These are phyloP conservation scores for Elsinoe ampelina DNA, from an alignment of 2,329 filamentous ascomycete genomes.

Conservation along the genomic window DNA sequence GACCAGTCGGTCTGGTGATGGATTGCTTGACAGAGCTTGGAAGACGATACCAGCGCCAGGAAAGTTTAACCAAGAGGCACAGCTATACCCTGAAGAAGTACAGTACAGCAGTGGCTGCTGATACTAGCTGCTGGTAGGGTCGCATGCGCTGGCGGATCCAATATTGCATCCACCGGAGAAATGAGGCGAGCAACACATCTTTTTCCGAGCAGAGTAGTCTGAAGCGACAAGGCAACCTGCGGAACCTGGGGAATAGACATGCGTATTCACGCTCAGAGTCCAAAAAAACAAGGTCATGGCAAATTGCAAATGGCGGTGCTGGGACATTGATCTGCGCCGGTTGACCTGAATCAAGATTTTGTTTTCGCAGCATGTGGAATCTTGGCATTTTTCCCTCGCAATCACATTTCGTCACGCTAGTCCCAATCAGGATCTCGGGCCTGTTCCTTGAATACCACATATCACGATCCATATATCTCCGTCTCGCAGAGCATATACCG, in stretches of 20 bases:
- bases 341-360: no score
- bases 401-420: background rate
- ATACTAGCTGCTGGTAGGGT: background rate
- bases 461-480: background rate
- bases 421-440: background rate
- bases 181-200: background rate
- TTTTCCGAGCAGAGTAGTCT: background rate
- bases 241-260: background rate
- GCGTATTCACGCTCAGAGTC: background rate
- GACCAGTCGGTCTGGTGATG: background rate
- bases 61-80: background rate
- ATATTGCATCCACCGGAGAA: background rate
- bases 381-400: background rate
- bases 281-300: background rate
- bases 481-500: background rate
- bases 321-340: background rate
- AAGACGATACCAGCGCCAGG: background rate
- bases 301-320: background rate
- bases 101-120: no score
- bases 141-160: background rate
- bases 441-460: background rate
- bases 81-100: background rate
- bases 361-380: background rate
- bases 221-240: background rate
- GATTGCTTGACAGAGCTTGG: background rate